phyloP scores from a whole-genome alignment of 139 green algal species.

The Marvania coccoides region DNA sequence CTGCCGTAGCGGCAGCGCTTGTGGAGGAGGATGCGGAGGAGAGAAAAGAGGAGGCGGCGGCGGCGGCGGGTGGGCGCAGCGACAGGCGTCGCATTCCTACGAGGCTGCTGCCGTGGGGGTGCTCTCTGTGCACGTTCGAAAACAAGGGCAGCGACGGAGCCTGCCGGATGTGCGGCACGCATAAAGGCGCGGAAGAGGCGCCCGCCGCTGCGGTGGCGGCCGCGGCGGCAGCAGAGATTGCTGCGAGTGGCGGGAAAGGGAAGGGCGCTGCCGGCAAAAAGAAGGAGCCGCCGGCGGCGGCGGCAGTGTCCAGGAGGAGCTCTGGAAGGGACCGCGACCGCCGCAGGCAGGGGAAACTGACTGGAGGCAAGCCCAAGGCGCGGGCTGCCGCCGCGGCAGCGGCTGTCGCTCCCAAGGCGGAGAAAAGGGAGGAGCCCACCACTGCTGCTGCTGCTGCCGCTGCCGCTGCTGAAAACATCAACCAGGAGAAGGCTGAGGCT shows the following conservation, averaged over 20 bases:
- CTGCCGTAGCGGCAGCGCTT: background rate
- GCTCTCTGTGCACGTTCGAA: slow-evolving; percentile 30
- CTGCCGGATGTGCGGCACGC: slow-evolving; percentile 15
- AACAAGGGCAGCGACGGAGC: slow-evolving; percentile 18
- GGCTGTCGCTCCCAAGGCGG: background rate
- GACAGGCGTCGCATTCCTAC: slow-evolving; percentile 13
- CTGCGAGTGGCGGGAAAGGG: background rate
- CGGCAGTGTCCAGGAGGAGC: background rate
- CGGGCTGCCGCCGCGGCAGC: background rate
- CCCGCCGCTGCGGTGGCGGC: background rate
- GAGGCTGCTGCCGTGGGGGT: slow-evolving; percentile 32
- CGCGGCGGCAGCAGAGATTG: background rate
- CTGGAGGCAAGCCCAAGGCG: background rate
- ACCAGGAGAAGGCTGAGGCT: too few species aligned
- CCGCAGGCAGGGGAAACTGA: background rate
- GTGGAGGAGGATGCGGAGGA: background rate
- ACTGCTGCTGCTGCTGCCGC: background rate
- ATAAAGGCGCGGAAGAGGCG: background rate
- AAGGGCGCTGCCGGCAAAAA: background rate
- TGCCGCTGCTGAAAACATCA: background rate
- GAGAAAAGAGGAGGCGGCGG: background rate
- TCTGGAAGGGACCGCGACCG: background rate
- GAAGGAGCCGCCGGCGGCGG: background rate
- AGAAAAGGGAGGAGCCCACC: background rate
- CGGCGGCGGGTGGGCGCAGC: background rate